Conservation (phyloP, 352 stramenopile species). For the Globisporangium paroecandrum region DNA sequence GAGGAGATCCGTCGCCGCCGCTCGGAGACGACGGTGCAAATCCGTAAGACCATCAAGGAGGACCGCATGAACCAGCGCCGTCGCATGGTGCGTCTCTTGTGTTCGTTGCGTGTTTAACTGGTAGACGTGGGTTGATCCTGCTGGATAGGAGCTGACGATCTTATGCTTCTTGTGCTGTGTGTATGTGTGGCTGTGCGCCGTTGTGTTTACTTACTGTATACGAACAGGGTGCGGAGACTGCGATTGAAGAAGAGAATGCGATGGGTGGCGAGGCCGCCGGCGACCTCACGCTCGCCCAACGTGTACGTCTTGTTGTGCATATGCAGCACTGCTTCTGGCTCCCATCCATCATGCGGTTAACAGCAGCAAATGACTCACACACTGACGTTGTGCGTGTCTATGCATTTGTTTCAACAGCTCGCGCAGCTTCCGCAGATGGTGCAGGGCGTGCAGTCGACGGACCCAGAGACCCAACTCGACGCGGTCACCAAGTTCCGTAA, state of each 20-base stretch:
- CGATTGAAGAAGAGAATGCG: slow-evolving; percentile 23
- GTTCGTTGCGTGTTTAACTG: not conserved
- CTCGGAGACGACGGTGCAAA: slow-evolving; percentile 82
- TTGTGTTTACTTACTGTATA: not conserved
- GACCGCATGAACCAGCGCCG: slow-evolving; percentile 83
- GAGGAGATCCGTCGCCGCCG: slow-evolving; percentile 70
- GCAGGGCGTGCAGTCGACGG: slow-evolving; percentile 88
- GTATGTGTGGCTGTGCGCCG: not conserved
- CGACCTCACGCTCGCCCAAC: slow-evolving; percentile 51
- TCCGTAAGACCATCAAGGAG: slow-evolving; percentile 85
- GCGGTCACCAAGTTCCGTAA: slow-evolving; percentile 98
- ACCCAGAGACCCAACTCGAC: slow-evolving; percentile 92
- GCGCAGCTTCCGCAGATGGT: slow-evolving; percentile 95
- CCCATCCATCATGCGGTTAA: not conserved
- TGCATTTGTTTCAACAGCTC: slow-evolving; percentile 53
- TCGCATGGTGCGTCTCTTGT: slow-evolving; percentile 52
- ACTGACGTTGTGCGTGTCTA: not conserved
- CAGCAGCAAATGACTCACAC: slow-evolving; percentile 13
- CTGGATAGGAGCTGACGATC: slow-evolving; percentile 4
- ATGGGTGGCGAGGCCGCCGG: slow-evolving; percentile 33
- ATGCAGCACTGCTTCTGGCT: not conserved
- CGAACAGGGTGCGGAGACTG: slow-evolving; percentile 19
- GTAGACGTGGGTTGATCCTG: not conserved
- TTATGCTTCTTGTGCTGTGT: slow-evolving; percentile 9
- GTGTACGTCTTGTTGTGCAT: slow-evolving; percentile 28